These are phyloP conservation scores for Dissoconium aciculare DNA, from an alignment of 2,329 filamentous ascomycete species.

Conservation along the genomic window DNA sequence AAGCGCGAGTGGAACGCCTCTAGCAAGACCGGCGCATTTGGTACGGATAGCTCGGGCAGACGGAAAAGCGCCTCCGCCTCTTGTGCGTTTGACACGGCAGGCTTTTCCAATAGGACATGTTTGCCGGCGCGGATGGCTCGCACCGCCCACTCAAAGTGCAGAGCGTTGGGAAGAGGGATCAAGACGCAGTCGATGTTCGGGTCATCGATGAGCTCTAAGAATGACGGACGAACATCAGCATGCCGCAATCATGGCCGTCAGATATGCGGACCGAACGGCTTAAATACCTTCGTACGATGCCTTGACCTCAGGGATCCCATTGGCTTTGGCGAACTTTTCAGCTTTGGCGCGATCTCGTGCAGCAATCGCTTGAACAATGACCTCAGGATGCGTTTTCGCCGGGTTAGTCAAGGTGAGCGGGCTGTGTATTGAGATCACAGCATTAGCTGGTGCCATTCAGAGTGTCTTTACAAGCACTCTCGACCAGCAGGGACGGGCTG, in stretches of 20 bases:
- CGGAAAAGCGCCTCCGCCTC: neutral
- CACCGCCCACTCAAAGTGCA: slow-evolving; percentile 1
- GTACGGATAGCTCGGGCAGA: slow-evolving; percentile 1
- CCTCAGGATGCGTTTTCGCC: neutral
- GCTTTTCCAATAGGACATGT: slow-evolving; percentile 1
- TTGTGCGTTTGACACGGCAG: neutral
- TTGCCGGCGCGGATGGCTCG: neutral
- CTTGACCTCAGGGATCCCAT: slow-evolving; percentile 1
- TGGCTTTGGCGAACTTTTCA: slow-evolving; percentile 3
- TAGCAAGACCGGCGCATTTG: slow-evolving; percentile 1
- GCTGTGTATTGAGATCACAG: neutral
- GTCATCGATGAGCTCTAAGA: neutral
- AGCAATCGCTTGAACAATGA: slow-evolving; percentile 1
- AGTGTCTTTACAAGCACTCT: neutral
- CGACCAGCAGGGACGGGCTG: neutral
- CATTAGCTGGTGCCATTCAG: neutral
- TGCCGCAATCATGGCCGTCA: too few species aligned
- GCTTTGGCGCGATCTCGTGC: slow-evolving; percentile 1
- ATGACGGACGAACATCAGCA: too few species aligned
- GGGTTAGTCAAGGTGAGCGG: slow-evolving; percentile 1
- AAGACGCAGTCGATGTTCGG: slow-evolving; percentile 1
- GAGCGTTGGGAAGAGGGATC: neutral
- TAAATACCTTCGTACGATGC: slow-evolving; percentile 1
- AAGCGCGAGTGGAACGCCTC: slow-evolving; percentile 1
- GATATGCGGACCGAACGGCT: too few species aligned